Evolutionary conservation across 352 stramenopile genomes (phyloP).

Genomic region (Globisporangium recalcitrans): DNA sequence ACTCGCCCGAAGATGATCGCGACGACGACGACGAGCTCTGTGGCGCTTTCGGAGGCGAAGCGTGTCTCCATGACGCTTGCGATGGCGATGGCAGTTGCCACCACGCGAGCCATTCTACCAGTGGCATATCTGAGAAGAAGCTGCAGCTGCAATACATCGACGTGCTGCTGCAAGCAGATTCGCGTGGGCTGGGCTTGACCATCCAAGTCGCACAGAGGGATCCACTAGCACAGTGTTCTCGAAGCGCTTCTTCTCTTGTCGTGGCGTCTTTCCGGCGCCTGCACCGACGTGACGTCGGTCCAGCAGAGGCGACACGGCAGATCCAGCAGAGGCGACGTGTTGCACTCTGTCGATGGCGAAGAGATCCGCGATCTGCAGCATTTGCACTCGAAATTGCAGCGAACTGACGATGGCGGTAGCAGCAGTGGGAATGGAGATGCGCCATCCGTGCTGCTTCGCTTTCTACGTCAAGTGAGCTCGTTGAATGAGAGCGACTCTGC

Average conservation of each 20-base stretch:
- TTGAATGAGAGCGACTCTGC: conserved; percentile 9
- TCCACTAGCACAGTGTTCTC: not conserved
- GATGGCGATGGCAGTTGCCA: not conserved
- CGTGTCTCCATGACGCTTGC: not conserved
- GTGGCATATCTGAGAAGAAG: not conserved
- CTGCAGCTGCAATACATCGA: conserved; percentile 24
- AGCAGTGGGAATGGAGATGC: not conserved
- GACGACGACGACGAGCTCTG: not conserved
- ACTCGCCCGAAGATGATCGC: conserved; percentile 13
- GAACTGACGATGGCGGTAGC: not conserved
- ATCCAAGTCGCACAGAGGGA: conserved; percentile 14
- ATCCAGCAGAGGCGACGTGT: conserved; percentile 37
- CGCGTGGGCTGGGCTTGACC: conserved; percentile 40
- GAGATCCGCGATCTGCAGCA: conserved; percentile 27
- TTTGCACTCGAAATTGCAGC: conserved; percentile 18
- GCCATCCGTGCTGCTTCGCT: conserved; percentile 40
- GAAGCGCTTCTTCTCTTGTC: conserved; percentile 13
- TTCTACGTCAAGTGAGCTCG: conserved; percentile 21
- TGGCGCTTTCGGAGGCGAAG: not conserved
- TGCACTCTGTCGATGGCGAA: conserved; percentile 40
- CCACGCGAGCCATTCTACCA: not conserved
- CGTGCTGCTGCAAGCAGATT: conserved; percentile 47
- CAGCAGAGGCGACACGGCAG: conserved; percentile 40
- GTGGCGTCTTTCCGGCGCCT: conserved; percentile 44
- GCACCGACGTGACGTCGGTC: conserved; percentile 30